Percentiles rank a stretch among this genome's conserved stretches.
These are phyloP conservation scores for Monilinia vaccinii-corymbosi DNA, from an alignment of 2,329 filamentous ascomycete genomes.

Conservation along the genomic window DNA sequence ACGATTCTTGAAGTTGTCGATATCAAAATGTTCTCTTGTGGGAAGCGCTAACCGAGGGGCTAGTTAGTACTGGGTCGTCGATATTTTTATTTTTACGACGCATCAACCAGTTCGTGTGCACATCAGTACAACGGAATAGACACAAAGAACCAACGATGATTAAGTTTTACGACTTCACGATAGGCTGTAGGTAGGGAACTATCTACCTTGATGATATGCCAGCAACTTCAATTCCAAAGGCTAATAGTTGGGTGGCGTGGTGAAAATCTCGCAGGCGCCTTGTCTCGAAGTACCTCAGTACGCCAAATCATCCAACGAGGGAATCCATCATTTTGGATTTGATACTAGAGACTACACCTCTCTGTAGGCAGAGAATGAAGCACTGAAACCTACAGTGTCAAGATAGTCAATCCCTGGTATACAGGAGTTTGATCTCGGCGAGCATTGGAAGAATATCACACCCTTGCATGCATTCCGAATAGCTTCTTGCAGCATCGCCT, in stretches of 20 bases:
- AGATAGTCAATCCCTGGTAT: background rate
- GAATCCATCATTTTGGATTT: background rate
- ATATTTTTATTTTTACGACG: background rate
- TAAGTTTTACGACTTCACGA: background rate
- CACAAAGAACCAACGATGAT: background rate
- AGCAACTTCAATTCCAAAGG: background rate
- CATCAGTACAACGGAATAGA: background rate
- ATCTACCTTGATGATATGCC: background rate
- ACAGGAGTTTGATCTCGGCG: background rate
- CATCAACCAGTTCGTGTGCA: background rate
- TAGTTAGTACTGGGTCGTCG: constrained; percentile 8
- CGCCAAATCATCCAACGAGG: background rate
- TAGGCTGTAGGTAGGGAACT: background rate
- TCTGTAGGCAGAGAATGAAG: background rate
- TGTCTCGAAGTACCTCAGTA: background rate
- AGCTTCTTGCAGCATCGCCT: background rate
- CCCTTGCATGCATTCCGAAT: background rate
- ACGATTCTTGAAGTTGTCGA: constrained; percentile 11
- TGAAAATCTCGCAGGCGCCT: background rate
- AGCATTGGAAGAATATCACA: background rate
- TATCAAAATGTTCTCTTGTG: constrained; percentile 12
- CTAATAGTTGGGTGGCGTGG: background rate
- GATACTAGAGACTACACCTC: background rate
- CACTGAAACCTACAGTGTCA: background rate
- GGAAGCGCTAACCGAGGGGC: constrained; percentile 11